Percentiles rank a stretch among this genome's conserved stretches.
Evolutionary conservation across 352 stramenopile genomes (phyloP).

Genomic region (Phytophthora pseudosyringae): DNA sequence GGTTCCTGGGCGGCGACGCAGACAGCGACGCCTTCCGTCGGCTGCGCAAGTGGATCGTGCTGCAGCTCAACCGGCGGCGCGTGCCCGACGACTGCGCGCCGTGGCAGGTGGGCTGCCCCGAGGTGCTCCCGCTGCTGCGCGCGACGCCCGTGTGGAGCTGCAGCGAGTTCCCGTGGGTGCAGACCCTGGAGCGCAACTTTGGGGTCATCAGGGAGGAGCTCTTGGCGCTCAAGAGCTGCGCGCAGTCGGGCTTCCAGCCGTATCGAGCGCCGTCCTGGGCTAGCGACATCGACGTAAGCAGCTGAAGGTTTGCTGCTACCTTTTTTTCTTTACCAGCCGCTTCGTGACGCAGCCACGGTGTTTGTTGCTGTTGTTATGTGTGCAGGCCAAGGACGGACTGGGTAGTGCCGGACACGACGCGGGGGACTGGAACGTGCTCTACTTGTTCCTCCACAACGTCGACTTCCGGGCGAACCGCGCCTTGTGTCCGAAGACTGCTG

Average conservation of each 20-base stretch:
- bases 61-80: conserved; percentile 68
- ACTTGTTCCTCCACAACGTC: conserved; percentile 89
- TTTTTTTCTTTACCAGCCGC: neutral
- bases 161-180: conserved; percentile 52
- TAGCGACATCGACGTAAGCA: conserved; percentile 52
- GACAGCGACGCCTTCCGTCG: conserved; percentile 37
- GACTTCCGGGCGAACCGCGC: conserved; percentile 75
- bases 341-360: neutral
- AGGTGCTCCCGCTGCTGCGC: conserved; percentile 60
- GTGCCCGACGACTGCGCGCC: conserved; percentile 29
- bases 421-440: conserved; percentile 91
- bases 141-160: conserved; percentile 60
- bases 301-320: neutral
- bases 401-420: conserved; percentile 79
- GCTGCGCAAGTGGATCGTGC: conserved; percentile 70
- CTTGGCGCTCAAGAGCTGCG: conserved; percentile 46
- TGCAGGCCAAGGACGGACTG: conserved; percentile 69
- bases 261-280: conserved; percentile 81
- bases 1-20: conserved; percentile 36
- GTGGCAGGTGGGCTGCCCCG: conserved; percentile 75
- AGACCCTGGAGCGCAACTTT: conserved; percentile 56
- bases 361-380: neutral
- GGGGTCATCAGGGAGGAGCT: conserved; percentile 69
- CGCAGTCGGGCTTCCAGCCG: conserved; percentile 66
- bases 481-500: conserved; percentile 67